Percentiles rank a stretch among this genome's conserved stretches.
phyloP scores from a whole-genome alignment of 1,284 basidiomycete species.

The Coniophora puteana region DNA sequence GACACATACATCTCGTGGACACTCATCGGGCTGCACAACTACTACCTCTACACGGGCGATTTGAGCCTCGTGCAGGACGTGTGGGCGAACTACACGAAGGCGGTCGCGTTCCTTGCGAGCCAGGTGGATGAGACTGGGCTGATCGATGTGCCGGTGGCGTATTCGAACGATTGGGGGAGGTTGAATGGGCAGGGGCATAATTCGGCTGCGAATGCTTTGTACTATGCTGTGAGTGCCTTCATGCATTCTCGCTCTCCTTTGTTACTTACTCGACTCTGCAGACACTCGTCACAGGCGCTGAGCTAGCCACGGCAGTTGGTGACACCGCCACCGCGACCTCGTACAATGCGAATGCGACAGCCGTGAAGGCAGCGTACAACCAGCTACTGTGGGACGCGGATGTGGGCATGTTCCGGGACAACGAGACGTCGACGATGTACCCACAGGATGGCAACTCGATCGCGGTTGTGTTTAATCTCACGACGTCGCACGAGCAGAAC shows the following conservation, averaged over 20 bases:
- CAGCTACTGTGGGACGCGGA: conserved; percentile 38
- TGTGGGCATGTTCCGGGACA: conserved; percentile 45
- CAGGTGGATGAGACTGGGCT: conserved; percentile 43
- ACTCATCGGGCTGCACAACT: conserved; percentile 43
- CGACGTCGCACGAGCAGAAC: conserved; percentile 27
- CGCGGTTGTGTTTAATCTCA: conserved; percentile 35
- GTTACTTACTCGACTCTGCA: conserved; percentile 13
- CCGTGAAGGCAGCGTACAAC: conserved; percentile 41
- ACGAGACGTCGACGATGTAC: conserved; percentile 33
- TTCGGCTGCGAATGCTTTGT: conserved; percentile 44
- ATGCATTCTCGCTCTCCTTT: not conserved
- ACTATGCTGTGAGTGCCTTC: conserved; percentile 34
- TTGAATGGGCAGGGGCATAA: conserved; percentile 45
- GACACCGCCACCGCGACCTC: conserved; percentile 26
- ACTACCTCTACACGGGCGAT: conserved; percentile 46
- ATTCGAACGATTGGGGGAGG: conserved; percentile 45
- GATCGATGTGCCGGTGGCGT: conserved; percentile 41
- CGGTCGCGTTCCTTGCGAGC: conserved; percentile 39
- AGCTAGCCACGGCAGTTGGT: conserved; percentile 42
- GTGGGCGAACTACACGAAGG: conserved; percentile 51
- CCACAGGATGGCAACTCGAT: conserved; percentile 40
- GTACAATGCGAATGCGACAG: conserved; percentile 39
- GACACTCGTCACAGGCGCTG: conserved; percentile 43
- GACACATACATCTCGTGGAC: conserved; percentile 44
- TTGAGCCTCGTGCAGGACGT: conserved; percentile 36